A percentile compares a stretch with the other conserved stretches of the same genome.
Conservation (phyloP, 1,284 basidiomycete species). For the Heliocybe sulcata region DNA sequence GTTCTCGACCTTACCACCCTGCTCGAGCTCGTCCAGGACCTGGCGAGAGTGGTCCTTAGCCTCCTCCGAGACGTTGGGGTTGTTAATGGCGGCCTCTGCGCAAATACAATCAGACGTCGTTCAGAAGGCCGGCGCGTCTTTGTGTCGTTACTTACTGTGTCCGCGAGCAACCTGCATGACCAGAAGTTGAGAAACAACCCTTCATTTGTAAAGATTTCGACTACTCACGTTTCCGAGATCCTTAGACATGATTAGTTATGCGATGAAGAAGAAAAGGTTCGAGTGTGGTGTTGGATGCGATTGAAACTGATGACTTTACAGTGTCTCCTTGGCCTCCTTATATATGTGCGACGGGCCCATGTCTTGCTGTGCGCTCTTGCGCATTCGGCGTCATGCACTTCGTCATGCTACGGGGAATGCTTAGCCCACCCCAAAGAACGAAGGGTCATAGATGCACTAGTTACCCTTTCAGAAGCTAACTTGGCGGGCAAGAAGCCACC, state of each 20-base stretch:
- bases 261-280: neutral
- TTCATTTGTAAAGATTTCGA: neutral
- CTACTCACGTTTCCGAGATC: neutral
- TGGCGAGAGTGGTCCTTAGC: slow-evolving; percentile 2
- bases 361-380: neutral
- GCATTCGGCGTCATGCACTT: neutral
- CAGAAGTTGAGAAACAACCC: neutral
- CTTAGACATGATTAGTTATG: neutral
- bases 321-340: neutral
- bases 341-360: neutral
- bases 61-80: slow-evolving; percentile 4
- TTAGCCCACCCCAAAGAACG: neutral
- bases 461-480: neutral
- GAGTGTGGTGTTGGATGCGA: neutral
- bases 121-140: neutral
- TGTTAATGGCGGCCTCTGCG: neutral
- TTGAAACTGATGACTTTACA: neutral
- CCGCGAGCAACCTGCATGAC: neutral
- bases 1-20: neutral
- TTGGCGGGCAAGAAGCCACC: neutral
- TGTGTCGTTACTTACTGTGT: neutral
- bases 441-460: no score
- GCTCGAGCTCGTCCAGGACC: slow-evolving; percentile 1
- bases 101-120: neutral
- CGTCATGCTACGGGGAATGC: neutral